Base-by-base conservation (phyloP, 2,329 filamentous ascomycete genomes). In the Fusarium austroafricanum region DNA sequence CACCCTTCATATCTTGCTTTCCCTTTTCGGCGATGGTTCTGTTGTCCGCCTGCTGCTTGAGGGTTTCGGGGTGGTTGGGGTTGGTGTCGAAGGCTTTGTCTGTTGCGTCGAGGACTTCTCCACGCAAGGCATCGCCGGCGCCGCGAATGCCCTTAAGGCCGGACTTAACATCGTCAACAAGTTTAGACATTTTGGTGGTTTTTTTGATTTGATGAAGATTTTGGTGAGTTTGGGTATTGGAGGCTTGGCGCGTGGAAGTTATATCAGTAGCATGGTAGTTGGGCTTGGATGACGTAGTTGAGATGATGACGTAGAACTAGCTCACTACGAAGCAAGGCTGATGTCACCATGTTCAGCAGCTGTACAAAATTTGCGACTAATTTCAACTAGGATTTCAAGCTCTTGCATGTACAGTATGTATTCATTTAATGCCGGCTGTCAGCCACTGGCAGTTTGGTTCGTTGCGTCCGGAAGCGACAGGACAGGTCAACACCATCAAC, bases 141-240 rank as follows among this genome's bases (percentile, higher is more conserved):
- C 71, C 71, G 11, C 55, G 58, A 28, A 73, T 58, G 37, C 71
- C 71, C 2, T 73, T 73, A 2, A 73, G 51, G 35, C 70, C 68
- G 3, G 71, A 47, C 31, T 73, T 73, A 39, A 71, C 66, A 23
- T 73, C 71, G 2, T 73, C 44, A 1, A 72, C 20, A n/a, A 72
- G 8, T 40, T 67, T 71, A 11, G 70, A 65, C 70, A 72, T 69
- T 33, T 47, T 67, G 5, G 10, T 23, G 9, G 5, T n/a, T 11
- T 45, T 21, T 1, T 6, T 35, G 29, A 4, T 38, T 0, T 28
- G 11, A 2, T 11, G 5, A 11, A 38, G 10, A 7, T 20, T 33
- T n/a, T 15, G 26, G 12, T n/a, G 9, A 11, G 2, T n/a, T 5
- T 10, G 17, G 17, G 6, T 4, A 17, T 6, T 10, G 5, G 3